Evolutionary conservation across 805 yeast genomes (phyloP).

Genomic region (Saccharomycopsis fibuligera): DNA sequence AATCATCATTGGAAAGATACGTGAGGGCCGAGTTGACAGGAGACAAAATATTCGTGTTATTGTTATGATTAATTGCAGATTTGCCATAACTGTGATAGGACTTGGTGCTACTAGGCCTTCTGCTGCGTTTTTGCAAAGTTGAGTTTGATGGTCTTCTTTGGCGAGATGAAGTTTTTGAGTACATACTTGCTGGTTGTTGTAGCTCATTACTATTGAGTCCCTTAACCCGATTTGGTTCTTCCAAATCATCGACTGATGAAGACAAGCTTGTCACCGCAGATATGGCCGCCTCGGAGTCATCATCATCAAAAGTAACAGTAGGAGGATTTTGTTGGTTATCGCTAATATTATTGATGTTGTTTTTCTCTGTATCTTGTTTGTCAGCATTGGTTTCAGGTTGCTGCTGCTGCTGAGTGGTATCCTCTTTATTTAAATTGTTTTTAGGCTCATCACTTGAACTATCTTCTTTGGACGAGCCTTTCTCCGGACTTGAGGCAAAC

Average conservation of each 20-base stretch:
- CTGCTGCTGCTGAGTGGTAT: neutral
- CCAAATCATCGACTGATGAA: constrained; percentile 2
- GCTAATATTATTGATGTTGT: neutral
- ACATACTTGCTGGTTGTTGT: neutral
- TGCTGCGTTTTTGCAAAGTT: neutral
- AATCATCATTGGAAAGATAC: neutral
- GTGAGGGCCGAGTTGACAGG: constrained; percentile 1
- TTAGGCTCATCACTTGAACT: constrained; percentile 26
- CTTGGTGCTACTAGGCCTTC: neutral
- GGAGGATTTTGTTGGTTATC: neutral
- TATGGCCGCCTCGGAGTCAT: neutral
- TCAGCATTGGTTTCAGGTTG: neutral
- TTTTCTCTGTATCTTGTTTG: neutral
- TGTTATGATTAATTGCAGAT: neutral
- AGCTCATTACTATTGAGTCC: too few relatives aligned
- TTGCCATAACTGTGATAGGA: too few relatives aligned
- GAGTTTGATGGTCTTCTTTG: neutral
- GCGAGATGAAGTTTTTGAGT: neutral
- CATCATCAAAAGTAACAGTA: neutral
- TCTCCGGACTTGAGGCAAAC: constrained; percentile 6
- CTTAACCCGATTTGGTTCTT: too few relatives aligned
- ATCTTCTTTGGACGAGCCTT: constrained; percentile 23
- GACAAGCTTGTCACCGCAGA: constrained; percentile 4
- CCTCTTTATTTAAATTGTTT: constrained; percentile 8
- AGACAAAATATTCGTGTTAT: neutral